A percentile compares a stretch with the other conserved stretches of the same genome.
Conservation (phyloP, 805 yeast species). For the Torulaspora gathmanii region DNA sequence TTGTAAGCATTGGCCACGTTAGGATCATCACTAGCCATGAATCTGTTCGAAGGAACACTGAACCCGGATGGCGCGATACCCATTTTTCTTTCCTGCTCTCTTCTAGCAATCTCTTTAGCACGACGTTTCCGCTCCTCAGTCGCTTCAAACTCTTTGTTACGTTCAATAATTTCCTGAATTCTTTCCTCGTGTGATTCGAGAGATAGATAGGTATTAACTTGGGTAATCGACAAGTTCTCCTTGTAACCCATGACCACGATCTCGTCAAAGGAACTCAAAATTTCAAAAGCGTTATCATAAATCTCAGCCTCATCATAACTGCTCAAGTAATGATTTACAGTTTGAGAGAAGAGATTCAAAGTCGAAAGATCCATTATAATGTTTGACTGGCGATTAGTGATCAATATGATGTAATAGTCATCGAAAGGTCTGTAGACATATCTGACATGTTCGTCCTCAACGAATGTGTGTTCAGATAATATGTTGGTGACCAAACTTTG, state of each 20-base stretch:
- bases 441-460: constrained; percentile 86
- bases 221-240: constrained; percentile 76
- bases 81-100: constrained; percentile 45
- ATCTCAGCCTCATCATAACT: constrained; percentile 77
- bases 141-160: constrained; percentile 95
- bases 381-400: constrained; percentile 87
- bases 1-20: constrained; percentile 37
- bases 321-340: constrained; percentile 69
- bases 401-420: constrained; percentile 82
- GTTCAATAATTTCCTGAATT: constrained; percentile 95
- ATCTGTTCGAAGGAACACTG: constrained; percentile 21
- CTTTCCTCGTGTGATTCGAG: constrained; percentile 99
- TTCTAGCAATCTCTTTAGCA: constrained; percentile 84
- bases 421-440: constrained; percentile 95
- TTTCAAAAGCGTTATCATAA: constrained; percentile 78
- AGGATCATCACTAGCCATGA: constrained; percentile 31
- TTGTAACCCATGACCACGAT: constrained; percentile 84
- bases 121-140: constrained; percentile 93
- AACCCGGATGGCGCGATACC: constrained; percentile 34
- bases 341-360: constrained; percentile 75
- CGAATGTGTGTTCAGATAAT: constrained; percentile 82
- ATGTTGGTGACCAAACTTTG: constrained; percentile 69
- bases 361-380: constrained; percentile 94
- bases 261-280: constrained; percentile 90
- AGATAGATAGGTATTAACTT: constrained; percentile 82